These are phyloP conservation scores for Cyclanthera cordifolia DNA, from an alignment of 306 rosid genomes.

Conservation along the genomic window DNA sequence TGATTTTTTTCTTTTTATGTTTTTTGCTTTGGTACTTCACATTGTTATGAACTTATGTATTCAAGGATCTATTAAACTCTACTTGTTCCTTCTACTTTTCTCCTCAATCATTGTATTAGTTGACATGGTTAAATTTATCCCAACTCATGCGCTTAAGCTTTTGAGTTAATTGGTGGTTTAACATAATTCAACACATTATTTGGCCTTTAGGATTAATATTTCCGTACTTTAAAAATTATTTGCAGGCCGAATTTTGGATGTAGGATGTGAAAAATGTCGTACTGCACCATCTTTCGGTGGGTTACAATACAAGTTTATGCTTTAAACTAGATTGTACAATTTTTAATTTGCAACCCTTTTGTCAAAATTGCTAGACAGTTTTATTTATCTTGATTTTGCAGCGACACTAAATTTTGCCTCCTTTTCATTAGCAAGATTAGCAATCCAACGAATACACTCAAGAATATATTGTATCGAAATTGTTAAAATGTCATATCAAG, in stretches of 20 bases:
- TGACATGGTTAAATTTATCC: no score
- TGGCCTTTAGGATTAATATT: neutral
- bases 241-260: slow-evolving; percentile 89
- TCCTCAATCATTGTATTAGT: no score
- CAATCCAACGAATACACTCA: neutral
- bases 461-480: neutral
- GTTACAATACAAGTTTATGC: slow-evolving; percentile 11
- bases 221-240: neutral
- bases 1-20: neutral
- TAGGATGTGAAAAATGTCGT: slow-evolving; percentile 72
- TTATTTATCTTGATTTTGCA: neutral
- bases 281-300: slow-evolving; percentile 85
- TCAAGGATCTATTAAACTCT: no score
- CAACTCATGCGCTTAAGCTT: no score
- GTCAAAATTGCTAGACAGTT: neutral
- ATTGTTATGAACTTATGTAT: neutral
- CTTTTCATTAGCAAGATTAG: neutral
- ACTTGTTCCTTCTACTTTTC: no score
- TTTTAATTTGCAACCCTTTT: neutral
- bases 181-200: no score
- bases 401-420: neutral
- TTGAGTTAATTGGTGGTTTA: no score
- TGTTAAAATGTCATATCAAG: neutral
- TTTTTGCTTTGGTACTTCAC: no score
- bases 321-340: neutral